A percentile compares a stretch with the other conserved stretches of the same genome.
These are phyloP conservation scores for Xylaria scruposa DNA, from an alignment of 495 filamentous ascomycete species.

Conservation along the genomic window DNA sequence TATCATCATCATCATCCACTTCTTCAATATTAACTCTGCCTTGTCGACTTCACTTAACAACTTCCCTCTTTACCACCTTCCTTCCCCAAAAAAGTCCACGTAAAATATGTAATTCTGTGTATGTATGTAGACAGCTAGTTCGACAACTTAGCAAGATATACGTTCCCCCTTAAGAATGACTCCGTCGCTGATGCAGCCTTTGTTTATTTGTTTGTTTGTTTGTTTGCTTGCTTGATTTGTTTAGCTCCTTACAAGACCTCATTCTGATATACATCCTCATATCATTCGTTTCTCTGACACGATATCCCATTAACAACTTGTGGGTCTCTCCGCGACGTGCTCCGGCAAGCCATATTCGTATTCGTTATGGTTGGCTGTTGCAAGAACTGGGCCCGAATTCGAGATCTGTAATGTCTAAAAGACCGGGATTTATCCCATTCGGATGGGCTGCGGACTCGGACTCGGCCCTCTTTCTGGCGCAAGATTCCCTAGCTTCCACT, in stretches of 20 bases:
- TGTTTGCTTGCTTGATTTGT: not conserved
- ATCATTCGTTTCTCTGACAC: not conserved
- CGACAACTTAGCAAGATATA: not conserved
- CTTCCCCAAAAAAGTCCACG: not conserved
- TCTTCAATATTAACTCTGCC: not conserved
- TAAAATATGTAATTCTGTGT: not conserved
- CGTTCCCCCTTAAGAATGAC: constrained; percentile 11
- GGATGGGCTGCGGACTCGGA: constrained; percentile 32
- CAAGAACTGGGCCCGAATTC: constrained; percentile 35
- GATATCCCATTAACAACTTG: not conserved
- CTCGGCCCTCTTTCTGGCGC: constrained; percentile 29
- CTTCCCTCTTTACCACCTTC: not conserved
- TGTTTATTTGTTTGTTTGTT: not conserved
- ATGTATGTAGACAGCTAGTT: not conserved
- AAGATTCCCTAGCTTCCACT: constrained; percentile 33
- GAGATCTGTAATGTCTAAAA: constrained; percentile 13
- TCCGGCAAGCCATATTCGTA: not conserved
- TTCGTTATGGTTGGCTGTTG: constrained; percentile 32
- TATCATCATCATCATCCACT: not conserved
- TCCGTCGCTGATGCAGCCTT: constrained; percentile 19
- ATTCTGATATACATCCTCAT: constrained; percentile 7
- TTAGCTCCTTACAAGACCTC: not conserved
- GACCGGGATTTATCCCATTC: not conserved
- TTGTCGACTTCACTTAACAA: not conserved
- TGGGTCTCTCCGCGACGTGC: not conserved